Percentiles rank a stretch among this genome's conserved stretches.
These are phyloP conservation scores for Boletellus sp. DNA, from an alignment of 768 basidiomycete genomes.

Conservation along the genomic window DNA sequence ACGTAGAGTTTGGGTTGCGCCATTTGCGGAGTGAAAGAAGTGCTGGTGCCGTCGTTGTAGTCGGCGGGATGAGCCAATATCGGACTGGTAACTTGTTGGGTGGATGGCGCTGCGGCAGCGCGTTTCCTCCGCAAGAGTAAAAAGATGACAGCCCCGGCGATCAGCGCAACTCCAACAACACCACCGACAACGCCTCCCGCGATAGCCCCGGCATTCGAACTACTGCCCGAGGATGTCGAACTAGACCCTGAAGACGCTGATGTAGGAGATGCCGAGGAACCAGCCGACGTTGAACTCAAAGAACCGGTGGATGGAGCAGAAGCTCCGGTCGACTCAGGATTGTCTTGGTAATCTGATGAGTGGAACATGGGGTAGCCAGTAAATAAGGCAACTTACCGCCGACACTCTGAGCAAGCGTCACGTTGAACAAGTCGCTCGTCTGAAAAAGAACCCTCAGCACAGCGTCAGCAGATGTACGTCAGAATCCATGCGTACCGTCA, in stretches of 20 bases:
- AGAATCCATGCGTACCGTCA: conserved; percentile 36
- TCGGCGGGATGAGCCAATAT: conserved; percentile 1
- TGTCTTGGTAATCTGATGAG: conserved; percentile 25
- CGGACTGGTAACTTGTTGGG: conserved; percentile 2
- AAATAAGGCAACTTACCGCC: conserved; percentile 19
- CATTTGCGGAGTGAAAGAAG: conserved; percentile 17
- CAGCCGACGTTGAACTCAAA: conserved; percentile 7
- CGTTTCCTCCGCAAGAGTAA: conserved; percentile 32
- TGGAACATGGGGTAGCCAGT: background rate
- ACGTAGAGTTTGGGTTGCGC: conserved; percentile 30
- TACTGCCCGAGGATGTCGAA: conserved; percentile 5
- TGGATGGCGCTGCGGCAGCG: conserved; percentile 19
- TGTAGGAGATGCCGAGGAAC: conserved; percentile 16
- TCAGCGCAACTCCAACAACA: conserved; percentile 45
- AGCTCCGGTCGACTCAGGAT: conserved; percentile 43
- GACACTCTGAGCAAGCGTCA: conserved; percentile 33
- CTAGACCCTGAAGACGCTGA: conserved; percentile 7
- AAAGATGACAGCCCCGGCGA: conserved; percentile 40
- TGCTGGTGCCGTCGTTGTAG: conserved; percentile 7
- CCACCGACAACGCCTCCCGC: conserved; percentile 65
- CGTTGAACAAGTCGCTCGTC: conserved; percentile 39
- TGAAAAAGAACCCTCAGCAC: conserved; percentile 15
- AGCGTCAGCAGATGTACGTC: background rate
- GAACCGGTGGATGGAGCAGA: conserved; percentile 27
- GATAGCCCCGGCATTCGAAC: conserved; percentile 49